phyloP scores from a whole-genome alignment of 805 yeast species.

The Wickerhamiella spandovensis region DNA sequence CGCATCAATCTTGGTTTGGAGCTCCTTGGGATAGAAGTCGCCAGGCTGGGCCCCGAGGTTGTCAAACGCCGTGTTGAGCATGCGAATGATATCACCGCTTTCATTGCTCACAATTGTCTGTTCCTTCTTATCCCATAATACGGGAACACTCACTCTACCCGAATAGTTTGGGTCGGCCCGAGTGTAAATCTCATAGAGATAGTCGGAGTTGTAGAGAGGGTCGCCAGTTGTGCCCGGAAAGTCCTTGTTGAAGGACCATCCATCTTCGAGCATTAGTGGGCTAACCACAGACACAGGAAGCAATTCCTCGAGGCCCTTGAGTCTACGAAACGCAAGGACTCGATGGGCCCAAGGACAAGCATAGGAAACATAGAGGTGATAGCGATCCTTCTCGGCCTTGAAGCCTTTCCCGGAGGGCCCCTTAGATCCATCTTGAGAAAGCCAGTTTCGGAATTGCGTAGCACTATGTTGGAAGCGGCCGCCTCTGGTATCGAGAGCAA shows the following conservation, averaged over 20 bases:
- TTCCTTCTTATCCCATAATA: conserved; percentile 77
- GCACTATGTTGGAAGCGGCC: conserved; percentile 17
- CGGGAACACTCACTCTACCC: conserved; percentile 90
- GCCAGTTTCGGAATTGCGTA: conserved; percentile 16
- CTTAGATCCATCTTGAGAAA: conserved; percentile 10
- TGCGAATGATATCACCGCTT: conserved; percentile 77
- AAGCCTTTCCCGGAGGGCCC: conserved; percentile 23
- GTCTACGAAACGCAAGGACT: conserved; percentile 52
- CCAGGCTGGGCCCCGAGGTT: conserved; percentile 34
- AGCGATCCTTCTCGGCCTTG: conserved; percentile 68
- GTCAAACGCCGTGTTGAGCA: conserved; percentile 62
- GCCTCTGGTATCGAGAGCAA: conserved; percentile 19
- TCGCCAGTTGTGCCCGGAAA: conserved; percentile 41
- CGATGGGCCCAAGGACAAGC: conserved; percentile 98
- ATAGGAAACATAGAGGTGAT: conserved; percentile 72
- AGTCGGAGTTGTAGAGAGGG: conserved; percentile 41
- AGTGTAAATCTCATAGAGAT: conserved; percentile 60
- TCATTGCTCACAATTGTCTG: conserved; percentile 84
- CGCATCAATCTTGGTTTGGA: conserved; percentile 51
- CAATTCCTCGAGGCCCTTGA: conserved; percentile 57
- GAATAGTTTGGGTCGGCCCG: conserved; percentile 61
- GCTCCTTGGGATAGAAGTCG: conserved; percentile 48
- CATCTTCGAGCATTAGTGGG: conserved; percentile 76
- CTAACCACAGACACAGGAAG: conserved; percentile 59
- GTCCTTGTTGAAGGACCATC: conserved; percentile 70